Conservation (phyloP, 163 green algal species). For the Chlamydomonas reinhardtii region DNA sequence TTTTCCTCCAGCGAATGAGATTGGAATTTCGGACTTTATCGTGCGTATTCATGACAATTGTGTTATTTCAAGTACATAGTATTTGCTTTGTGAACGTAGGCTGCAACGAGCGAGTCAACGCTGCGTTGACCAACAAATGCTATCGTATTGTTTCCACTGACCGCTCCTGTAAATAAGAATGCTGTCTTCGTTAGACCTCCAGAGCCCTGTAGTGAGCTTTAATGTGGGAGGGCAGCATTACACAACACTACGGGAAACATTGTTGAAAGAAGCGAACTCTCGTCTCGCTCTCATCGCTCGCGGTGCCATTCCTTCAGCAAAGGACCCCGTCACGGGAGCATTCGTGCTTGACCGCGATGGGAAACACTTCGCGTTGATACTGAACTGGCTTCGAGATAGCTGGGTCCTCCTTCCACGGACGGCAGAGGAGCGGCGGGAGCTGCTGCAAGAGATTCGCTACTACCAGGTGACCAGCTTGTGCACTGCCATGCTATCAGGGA, state of each 20-base stretch:
- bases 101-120: too few relatives aligned
- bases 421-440: slow-evolving; percentile 56
- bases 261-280: slow-evolving; percentile 55
- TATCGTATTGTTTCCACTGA: too few relatives aligned
- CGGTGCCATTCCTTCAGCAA: slow-evolving; percentile 34
- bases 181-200: too few relatives aligned
- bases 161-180: too few relatives aligned
- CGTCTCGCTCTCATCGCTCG: slow-evolving; percentile 56
- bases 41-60: too few relatives aligned
- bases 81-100: too few relatives aligned
- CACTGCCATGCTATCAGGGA: too few relatives aligned
- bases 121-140: too few relatives aligned
- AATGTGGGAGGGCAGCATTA: slow-evolving; percentile 58
- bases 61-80: too few relatives aligned
- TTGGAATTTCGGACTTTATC: too few relatives aligned
- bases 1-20: too few relatives aligned
- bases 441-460: slow-evolving; percentile 67
- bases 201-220: slow-evolving; percentile 18
- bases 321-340: slow-evolving; percentile 29
- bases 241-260: slow-evolving; percentile 58
- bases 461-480: slow-evolving; percentile 44
- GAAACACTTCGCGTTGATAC: slow-evolving; percentile 54
- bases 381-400: slow-evolving; percentile 64
- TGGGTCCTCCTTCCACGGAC: slow-evolving; percentile 48
- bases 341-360: slow-evolving; percentile 59